These are phyloP conservation scores for Daldinia loculata DNA, from an alignment of 495 filamentous ascomycete species.

Conservation along the genomic window DNA sequence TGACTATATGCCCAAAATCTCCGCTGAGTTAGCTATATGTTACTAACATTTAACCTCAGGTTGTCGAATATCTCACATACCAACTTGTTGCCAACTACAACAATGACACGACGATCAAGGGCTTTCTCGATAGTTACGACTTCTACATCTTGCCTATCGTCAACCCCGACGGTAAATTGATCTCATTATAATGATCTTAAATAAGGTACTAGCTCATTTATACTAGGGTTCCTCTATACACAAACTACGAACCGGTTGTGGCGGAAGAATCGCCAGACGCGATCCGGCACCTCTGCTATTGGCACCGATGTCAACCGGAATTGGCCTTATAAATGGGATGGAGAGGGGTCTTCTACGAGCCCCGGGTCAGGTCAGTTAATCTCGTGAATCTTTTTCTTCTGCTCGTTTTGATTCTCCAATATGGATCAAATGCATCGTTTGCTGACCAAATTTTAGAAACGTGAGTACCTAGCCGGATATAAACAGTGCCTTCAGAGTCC, in stretches of 20 bases:
- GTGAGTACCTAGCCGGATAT: constrained; percentile 26
- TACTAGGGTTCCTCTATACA: constrained; percentile 65
- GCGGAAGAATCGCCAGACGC: constrained; percentile 70
- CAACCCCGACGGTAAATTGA: constrained; percentile 65
- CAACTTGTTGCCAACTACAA: constrained; percentile 60
- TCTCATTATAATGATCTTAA: not conserved
- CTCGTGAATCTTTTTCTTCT: not conserved
- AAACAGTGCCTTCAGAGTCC: no score
- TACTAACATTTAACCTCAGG: constrained; percentile 35
- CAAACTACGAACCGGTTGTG: constrained; percentile 68
- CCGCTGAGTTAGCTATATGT: not conserved
- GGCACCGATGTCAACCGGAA: constrained; percentile 72
- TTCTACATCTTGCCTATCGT: constrained; percentile 71
- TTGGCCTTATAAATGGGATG: constrained; percentile 58
- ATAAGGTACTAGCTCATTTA: constrained; percentile 8
- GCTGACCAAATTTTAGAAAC: constrained; percentile 30
- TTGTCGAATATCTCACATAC: constrained; percentile 66
- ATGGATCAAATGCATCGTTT: constrained; percentile 18
- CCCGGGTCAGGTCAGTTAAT: constrained; percentile 43
- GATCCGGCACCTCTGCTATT: constrained; percentile 55
- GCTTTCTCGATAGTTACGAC: constrained; percentile 67
- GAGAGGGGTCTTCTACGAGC: constrained; percentile 42
- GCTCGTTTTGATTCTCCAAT: not conserved
- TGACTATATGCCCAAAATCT: constrained; percentile 5
- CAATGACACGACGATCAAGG: constrained; percentile 54